Evolutionary conservation across 441 rosid species (phyloP).

Genomic region (Manihot esculenta): DNA sequence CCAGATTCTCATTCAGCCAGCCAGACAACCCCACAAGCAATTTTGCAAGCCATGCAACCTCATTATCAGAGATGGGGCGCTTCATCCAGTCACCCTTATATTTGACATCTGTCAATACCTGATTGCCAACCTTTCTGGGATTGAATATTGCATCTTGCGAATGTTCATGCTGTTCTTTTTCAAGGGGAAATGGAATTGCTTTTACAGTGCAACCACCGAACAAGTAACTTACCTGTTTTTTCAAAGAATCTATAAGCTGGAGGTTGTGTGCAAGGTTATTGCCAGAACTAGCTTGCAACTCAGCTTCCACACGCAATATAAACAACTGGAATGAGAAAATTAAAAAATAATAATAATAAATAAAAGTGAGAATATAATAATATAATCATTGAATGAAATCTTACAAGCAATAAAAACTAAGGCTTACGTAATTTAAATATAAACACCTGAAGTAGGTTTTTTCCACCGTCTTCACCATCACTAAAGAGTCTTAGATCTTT

Average conservation of each 20-base stretch:
- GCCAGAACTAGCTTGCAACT: constrained; percentile 63
- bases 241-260: constrained; percentile 56
- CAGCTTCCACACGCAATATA: constrained; percentile 77
- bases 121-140: constrained; percentile 60
- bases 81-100: constrained; percentile 91
- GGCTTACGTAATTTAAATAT: constrained; percentile 13
- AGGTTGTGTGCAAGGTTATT: constrained; percentile 41
- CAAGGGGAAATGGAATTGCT: constrained; percentile 45
- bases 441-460: constrained; percentile 76
- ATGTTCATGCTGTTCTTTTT: constrained; percentile 38
- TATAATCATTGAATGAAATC: not conserved
- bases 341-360: not conserved
- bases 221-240: constrained; percentile 48
- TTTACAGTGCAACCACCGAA: constrained; percentile 53
- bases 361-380: too few relatives aligned
- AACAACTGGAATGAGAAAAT: constrained; percentile 63
- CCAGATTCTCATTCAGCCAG: constrained; percentile 64
- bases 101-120: constrained; percentile 35
- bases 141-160: constrained; percentile 64
- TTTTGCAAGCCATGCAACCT: constrained; percentile 78
- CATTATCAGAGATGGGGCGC: constrained; percentile 76
- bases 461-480: constrained; percentile 80
- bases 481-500: constrained; percentile 72
- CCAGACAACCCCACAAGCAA: constrained; percentile 55
- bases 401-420: constrained; percentile 1